Base-by-base conservation (phyloP, 1,139 yeast species). In the Saccharomycopsis hybrid region DNA sequence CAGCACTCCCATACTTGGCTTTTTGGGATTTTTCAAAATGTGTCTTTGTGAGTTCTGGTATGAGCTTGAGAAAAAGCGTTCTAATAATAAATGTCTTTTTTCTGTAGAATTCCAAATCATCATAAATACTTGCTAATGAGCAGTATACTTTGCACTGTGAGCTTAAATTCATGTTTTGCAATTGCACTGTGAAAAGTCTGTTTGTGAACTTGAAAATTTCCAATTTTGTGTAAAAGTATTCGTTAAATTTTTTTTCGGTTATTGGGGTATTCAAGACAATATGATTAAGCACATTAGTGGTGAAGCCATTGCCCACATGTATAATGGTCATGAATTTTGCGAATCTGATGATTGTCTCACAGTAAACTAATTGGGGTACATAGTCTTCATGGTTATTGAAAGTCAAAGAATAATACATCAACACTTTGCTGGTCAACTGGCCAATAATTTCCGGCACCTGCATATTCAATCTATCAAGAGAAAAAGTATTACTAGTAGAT, bases 311-410 rank as follows among this genome's bases (percentile, higher is more conserved):
- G 3, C 81, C 80, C 4, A 74, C 62, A 54, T 74, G 73, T 4
- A 82, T 66, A 8, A 73, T 65, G 1, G 83, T 73, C 74, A 85
- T 74, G 50, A 86, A 73, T 53, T 78, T 80, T 32, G 84, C 68
- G 46, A 76, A 76, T 51, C 96, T 72, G 40, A 89, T 59, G 3
- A 85, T 70, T 3, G 84, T 73, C 57, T 88, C 96, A 43, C 86
- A 80, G 57, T 81, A 85, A 0, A 89, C 90, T 2, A 85, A 66
- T 55, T 84, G 92, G 0, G 97, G 97, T 0, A 85, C 90, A 58
- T 78, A 78, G 57, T 90, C 95, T 54, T 82, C 89, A 13, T 75
- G 71, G 51, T 78, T 81, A 33, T 70, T 64, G 9, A 80, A 72
- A 37, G 94, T 81, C 41, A 73, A 60, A 41, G 80, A 81, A 63